Evolutionary conservation across 129 eudicot genomes (phyloP).

Genomic region (Helianthus annuus): DNA sequence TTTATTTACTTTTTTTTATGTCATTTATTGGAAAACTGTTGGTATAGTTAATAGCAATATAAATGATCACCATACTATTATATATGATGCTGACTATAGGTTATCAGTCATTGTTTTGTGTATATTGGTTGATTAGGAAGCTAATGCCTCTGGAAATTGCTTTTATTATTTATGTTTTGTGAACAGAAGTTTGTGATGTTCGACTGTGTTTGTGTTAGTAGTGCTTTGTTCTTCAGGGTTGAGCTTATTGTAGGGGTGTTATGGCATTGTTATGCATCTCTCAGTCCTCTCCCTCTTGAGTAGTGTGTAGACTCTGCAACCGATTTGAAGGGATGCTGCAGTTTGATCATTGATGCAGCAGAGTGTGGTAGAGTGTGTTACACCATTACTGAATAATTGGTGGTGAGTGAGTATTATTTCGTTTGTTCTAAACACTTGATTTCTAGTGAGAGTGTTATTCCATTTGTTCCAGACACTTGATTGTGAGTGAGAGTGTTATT

Average conservation of each 20-base stretch:
- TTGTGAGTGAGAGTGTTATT: constrained; percentile 8
- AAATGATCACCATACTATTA: not conserved
- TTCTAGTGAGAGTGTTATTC: too few relatives aligned
- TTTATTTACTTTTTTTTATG: not conserved
- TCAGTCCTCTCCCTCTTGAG: not conserved
- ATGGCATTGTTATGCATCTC: constrained; percentile 18
- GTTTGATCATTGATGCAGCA: not conserved
- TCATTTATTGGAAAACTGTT: too few relatives aligned
- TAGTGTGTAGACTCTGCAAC: constrained; percentile 23
- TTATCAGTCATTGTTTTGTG: not conserved
- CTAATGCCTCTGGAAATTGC: constrained; percentile 3
- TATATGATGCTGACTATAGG: constrained; percentile 1
- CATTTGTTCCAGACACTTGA: not conserved
- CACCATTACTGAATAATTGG: not conserved
- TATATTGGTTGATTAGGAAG: constrained; percentile 5
- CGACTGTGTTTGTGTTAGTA: constrained; percentile 26
- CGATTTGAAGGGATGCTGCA: constrained; percentile 22
- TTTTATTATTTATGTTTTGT: not conserved
- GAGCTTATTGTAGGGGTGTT: constrained; percentile 26
- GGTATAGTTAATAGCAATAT: not conserved
- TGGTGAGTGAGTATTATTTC: too few relatives aligned
- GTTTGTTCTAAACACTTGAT: too few relatives aligned
- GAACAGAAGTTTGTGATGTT: not conserved
- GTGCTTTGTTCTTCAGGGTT: constrained; percentile 22
- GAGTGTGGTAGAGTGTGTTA: constrained; percentile 3